Evolutionary conservation across 2,329 filamentous ascomycete genomes (phyloP), one percentile per base, ranked within the genome.

Genomic region (Sporothrix protearum): DNA sequence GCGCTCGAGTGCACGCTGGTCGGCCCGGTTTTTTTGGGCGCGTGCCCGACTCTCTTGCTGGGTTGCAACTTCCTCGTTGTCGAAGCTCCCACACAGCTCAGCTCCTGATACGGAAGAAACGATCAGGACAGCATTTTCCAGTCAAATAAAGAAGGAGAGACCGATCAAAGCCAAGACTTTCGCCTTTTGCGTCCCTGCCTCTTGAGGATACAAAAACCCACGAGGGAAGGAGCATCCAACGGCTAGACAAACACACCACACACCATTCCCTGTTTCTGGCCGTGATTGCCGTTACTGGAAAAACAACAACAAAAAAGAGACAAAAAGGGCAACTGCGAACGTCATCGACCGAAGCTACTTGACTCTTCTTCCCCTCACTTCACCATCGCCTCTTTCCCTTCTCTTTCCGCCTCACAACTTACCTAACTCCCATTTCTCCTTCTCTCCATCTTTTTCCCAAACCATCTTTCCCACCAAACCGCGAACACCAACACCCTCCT

Each of bases 31-130:
- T 55, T 53, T 70, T 57, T 39, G 36, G 30, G 8, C 55, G 42
- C 22, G 49, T 53, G 49, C 19, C 42, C 25, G 25, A 6, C 33
- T 42, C 61, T 28, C 9, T 33, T 16, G n/a, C 39, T 9, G 12
- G 16, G 39, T 67, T 33, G 30, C 33, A 22, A 14, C 59, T 63
- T 59, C 36, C 36, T 61, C 42, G 51, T 33, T 57, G 61, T 30
- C 22, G 25, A 19, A n/a, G 61, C 22, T 47, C 12, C 33, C 22
- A n/a, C 25, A n/a, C 22, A 51, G 22, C 59, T 64, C 53, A 12
- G 25, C 45, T 57, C 67, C 57, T 33, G 39, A 59, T 67, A 47
- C 22, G 69, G 69, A 71, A 71, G 69, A 61, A 71, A 71, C 61
- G 39, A 59, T 19, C 30, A 53, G 33, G 28, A 22, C 33, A 67